Conservation (phyloP, 306 rosid genomes). For the Lagenaria siceraria region DNA sequence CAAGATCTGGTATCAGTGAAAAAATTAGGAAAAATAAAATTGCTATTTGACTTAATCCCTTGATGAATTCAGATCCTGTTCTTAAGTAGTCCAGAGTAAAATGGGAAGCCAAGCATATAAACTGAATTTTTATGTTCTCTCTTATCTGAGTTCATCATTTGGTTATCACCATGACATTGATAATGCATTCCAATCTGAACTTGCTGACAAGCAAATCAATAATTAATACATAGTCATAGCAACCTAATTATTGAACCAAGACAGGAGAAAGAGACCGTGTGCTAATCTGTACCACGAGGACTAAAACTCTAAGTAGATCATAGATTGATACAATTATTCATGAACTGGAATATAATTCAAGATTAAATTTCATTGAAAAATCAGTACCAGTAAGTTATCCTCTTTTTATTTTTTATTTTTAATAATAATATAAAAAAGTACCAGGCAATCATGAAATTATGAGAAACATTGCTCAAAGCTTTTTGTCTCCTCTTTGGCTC, state of each 20-base stretch:
- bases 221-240: neutral
- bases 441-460: neutral
- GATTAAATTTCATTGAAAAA: neutral
- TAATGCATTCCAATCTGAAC: neutral
- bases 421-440: neutral
- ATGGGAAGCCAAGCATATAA: neutral
- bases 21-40: conserved; percentile 1
- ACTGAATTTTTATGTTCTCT: neutral
- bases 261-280: neutral
- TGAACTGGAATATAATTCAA: neutral
- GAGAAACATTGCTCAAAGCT: neutral
- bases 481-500: neutral
- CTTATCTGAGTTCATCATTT: neutral
- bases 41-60: neutral
- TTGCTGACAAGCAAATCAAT: neutral
- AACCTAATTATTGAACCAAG: neutral
- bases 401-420: no score
- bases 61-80: neutral
- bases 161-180: neutral
- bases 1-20: conserved; percentile 43
- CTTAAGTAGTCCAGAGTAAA: neutral
- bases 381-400: neutral
- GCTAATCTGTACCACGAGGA: neutral
- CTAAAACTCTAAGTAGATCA: neutral
- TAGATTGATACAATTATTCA: neutral